Evolutionary conservation across 2,329 filamentous ascomycete genomes (phyloP).

Genomic region (Helminthosporium solani): DNA sequence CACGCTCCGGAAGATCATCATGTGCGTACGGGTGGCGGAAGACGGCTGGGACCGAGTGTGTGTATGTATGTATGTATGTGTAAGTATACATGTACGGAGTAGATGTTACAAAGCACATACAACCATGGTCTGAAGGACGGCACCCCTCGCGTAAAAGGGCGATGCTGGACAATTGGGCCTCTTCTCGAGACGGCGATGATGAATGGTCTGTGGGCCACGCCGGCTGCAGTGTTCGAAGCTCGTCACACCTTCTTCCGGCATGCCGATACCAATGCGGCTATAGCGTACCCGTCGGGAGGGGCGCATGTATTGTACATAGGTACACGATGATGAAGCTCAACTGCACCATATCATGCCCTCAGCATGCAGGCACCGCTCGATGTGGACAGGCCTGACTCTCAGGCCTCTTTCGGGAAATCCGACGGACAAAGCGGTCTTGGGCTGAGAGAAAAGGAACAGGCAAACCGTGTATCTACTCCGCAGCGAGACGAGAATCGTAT

Average conservation of each 20-base stretch:
- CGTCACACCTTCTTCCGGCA: slow-evolving; percentile 17
- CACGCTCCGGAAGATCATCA: slow-evolving; percentile 22
- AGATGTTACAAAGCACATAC: no score
- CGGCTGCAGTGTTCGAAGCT: slow-evolving; percentile 12
- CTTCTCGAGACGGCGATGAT: slow-evolving; percentile 4
- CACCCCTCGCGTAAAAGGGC: no score
- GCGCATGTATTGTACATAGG: slow-evolving; percentile 3
- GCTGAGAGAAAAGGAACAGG: slow-evolving; percentile 1
- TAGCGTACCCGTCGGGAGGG: slow-evolving; percentile 8
- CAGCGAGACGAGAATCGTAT: background rate
- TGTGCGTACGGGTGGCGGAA: slow-evolving; percentile 9
- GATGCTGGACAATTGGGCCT: background rate
- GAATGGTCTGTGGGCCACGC: slow-evolving; percentile 20
- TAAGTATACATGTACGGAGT: no score
- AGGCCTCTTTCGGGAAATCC: no score
- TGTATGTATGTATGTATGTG: no score
- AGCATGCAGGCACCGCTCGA: slow-evolving; percentile 16
- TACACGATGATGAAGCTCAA: slow-evolving; percentile 12
- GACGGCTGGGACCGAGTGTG: slow-evolving; percentile 3
- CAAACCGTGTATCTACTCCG: no score
- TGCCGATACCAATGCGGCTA: slow-evolving; percentile 6
- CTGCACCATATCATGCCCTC: slow-evolving; percentile 23
- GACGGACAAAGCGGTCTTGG: slow-evolving; percentile 8
- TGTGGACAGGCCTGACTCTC: slow-evolving; percentile 5
- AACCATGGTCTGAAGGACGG: no score